phyloP scores from a whole-genome alignment of 1,284 basidiomycete species.

The Austroboletus novae-zelandiae region DNA sequence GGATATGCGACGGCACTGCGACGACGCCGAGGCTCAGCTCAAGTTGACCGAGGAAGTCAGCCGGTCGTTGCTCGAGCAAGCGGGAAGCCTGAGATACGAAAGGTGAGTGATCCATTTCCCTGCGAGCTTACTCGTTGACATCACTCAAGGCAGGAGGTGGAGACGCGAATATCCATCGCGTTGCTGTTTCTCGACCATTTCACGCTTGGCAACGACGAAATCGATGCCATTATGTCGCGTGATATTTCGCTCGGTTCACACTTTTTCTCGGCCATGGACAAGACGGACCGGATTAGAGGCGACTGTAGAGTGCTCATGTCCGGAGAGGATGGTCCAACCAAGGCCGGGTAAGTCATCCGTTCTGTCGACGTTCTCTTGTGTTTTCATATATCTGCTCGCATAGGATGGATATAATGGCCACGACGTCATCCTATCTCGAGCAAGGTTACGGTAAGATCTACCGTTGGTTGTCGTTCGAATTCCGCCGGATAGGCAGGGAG shows the following conservation, averaged over 20 bases:
- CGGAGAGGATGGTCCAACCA: slow-evolving; percentile 79
- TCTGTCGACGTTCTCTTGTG: not conserved
- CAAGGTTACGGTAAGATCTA: slow-evolving; percentile 88
- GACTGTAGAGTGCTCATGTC: slow-evolving; percentile 87
- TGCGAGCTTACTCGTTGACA: slow-evolving; percentile 1
- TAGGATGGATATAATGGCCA: slow-evolving; percentile 86
- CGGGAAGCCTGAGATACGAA: slow-evolving; percentile 79
- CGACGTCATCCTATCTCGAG: slow-evolving; percentile 81
- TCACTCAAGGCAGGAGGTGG: slow-evolving; percentile 57
- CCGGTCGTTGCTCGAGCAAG: slow-evolving; percentile 81
- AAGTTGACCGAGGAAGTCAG: slow-evolving; percentile 77
- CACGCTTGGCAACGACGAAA: slow-evolving; percentile 75
- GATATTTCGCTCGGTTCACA: slow-evolving; percentile 71
- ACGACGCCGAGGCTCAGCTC: slow-evolving; percentile 72
- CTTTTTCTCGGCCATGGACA: slow-evolving; percentile 87
- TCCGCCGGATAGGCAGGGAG: slow-evolving; percentile 78
- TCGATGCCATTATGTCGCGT: slow-evolving; percentile 71
- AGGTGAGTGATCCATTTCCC: slow-evolving; percentile 47
- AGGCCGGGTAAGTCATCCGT: slow-evolving; percentile 65
- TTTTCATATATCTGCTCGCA: slow-evolving; percentile 2
- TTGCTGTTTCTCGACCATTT: slow-evolving; percentile 81
- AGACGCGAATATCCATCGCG: slow-evolving; percentile 72
- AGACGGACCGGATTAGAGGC: slow-evolving; percentile 76
- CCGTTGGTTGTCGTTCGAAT: slow-evolving; percentile 85
- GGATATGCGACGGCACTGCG: slow-evolving; percentile 24